Evolutionary conservation across 345 rosid species (phyloP), one percentile per base, ranked within the genome.

Genomic region (Bruguiera sexangula): DNA sequence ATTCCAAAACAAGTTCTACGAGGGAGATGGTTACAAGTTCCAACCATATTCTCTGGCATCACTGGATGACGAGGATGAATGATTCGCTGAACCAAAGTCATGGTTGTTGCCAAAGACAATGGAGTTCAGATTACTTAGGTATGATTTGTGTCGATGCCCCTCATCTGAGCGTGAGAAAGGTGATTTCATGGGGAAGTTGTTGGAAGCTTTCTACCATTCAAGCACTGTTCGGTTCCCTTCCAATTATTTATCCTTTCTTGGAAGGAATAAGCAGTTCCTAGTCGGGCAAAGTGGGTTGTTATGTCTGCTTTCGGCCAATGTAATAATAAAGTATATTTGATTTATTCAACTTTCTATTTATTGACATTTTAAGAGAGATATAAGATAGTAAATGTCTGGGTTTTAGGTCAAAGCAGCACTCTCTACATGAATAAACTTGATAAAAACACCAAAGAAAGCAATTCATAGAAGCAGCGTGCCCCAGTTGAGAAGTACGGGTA

Each of bases 11-110:
- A 96, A 92, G 78, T 96, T 90, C 80, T 95, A 96, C 56, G 99
- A 96, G 75, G 99, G 98, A 55, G 96, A 92, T 52, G 98, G 99
- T 43, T 92, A 89, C 82, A 90, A 87, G 77, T 92, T 92, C 83
- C 68, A 67, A 72, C 99, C 99, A 19, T 95, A 85, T 77, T 83
- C 96, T 39, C 92, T 92, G 65, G 65, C 83, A 21, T 70, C 82
- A 21, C 39, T 78, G 0, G 73, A 63, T 15, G 85, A 78, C 19
- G 96, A 95, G 68, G 93, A 82, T 9, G 96, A 88, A 52, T 89
- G 85, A 86, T 67, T 57, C 27, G 10, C 6, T 30, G 24, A n/a
- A 55, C 18, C 6, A 18, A 20, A 78, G 65, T 61, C 36, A 30
- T 37, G 5, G 24, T 46, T 48, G 62, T 57, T 71, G 15, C 63